phyloP scores from a whole-genome alignment of 768 basidiomycete genomes.

The Lentinula boryana region DNA sequence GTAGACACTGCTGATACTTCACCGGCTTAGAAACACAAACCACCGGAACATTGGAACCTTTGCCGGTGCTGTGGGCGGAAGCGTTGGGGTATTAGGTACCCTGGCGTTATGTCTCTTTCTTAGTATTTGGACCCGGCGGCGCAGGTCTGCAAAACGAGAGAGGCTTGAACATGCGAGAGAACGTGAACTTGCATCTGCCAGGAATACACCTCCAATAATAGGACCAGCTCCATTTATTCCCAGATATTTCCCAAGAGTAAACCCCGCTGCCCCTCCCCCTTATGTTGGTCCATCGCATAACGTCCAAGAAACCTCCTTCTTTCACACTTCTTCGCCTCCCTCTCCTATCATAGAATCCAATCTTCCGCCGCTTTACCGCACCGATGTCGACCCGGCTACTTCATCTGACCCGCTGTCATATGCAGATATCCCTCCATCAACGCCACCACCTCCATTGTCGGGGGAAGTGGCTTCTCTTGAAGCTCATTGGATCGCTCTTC shows the following conservation, averaged over 20 bases:
- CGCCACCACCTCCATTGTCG: not conserved
- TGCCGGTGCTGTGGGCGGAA: slow-evolving; percentile 46
- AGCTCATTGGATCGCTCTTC: not conserved
- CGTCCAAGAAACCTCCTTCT: not conserved
- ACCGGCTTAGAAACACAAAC: not conserved
- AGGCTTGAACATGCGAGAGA: slow-evolving; percentile 22
- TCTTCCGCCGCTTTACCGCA: not conserved
- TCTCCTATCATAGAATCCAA: not conserved
- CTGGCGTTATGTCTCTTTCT: slow-evolving; percentile 42
- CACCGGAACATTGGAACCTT: slow-evolving; percentile 35
- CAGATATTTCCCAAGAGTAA: slow-evolving; percentile 51
- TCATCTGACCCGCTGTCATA: not conserved
- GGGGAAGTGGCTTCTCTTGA: not conserved
- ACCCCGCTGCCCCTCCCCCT: slow-evolving; percentile 33
- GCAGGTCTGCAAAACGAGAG: slow-evolving; percentile 33
- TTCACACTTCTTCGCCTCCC: not conserved
- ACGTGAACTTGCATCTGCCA: slow-evolving; percentile 14
- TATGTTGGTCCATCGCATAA: slow-evolving; percentile 22
- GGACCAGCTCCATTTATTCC: slow-evolving; percentile 47
- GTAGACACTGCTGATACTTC: not conserved
- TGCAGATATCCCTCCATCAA: not conserved
- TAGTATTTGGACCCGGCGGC: slow-evolving; percentile 44
- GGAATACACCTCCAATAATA: slow-evolving; percentile 28
- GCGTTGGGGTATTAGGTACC: slow-evolving; percentile 42
- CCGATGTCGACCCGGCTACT: not conserved